phyloP scores from a whole-genome alignment of 2,329 filamentous ascomycete species.

The Cucurbitaria berberidis region DNA sequence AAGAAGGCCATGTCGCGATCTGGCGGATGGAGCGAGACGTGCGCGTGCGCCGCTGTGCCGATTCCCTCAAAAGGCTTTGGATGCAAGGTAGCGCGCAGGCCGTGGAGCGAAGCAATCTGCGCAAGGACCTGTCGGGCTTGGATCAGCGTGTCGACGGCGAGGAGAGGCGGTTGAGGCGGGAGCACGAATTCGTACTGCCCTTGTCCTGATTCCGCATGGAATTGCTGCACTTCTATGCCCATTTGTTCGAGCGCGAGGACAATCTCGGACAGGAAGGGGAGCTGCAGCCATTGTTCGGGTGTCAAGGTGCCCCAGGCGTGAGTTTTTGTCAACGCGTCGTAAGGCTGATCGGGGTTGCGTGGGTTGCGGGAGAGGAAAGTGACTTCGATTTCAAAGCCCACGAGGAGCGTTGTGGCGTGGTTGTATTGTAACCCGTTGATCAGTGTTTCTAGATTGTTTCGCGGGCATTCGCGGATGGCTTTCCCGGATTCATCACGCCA shows the following conservation, averaged over 20 bases:
- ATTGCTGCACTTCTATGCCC: slow-evolving; percentile 71
- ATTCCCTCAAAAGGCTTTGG: slow-evolving; percentile 69
- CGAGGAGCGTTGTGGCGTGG: slow-evolving; percentile 63
- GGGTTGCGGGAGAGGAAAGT: slow-evolving; percentile 65
- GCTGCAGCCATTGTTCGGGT: slow-evolving; percentile 65
- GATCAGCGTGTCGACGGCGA: slow-evolving; percentile 74
- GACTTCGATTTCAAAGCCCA: slow-evolving; percentile 85
- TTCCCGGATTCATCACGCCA: slow-evolving; percentile 66
- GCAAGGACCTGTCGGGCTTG: slow-evolving; percentile 73
- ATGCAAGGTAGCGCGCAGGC: slow-evolving; percentile 72
- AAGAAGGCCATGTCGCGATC: slow-evolving; percentile 68
- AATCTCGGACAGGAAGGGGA: slow-evolving; percentile 70
- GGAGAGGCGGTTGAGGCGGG: slow-evolving; percentile 65
- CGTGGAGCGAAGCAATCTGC: slow-evolving; percentile 66
- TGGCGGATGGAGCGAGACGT: slow-evolving; percentile 68
- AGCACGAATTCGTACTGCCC: slow-evolving; percentile 83
- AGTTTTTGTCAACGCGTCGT: slow-evolving; percentile 61
- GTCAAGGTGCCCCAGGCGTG: slow-evolving; percentile 76
- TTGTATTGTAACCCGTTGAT: slow-evolving; percentile 59
- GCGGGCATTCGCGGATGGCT: slow-evolving; percentile 66
- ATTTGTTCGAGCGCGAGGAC: slow-evolving; percentile 64
- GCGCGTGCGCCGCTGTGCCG: slow-evolving; percentile 72
- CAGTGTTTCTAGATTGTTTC: slow-evolving; percentile 52
- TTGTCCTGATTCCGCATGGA: slow-evolving; percentile 74
- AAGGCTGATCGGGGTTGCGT: slow-evolving; percentile 31